A percentile compares a stretch with the other conserved stretches of the same genome.
phyloP scores from a whole-genome alignment of 495 filamentous ascomycete genomes.

The Trichoderma orchidacearum region DNA sequence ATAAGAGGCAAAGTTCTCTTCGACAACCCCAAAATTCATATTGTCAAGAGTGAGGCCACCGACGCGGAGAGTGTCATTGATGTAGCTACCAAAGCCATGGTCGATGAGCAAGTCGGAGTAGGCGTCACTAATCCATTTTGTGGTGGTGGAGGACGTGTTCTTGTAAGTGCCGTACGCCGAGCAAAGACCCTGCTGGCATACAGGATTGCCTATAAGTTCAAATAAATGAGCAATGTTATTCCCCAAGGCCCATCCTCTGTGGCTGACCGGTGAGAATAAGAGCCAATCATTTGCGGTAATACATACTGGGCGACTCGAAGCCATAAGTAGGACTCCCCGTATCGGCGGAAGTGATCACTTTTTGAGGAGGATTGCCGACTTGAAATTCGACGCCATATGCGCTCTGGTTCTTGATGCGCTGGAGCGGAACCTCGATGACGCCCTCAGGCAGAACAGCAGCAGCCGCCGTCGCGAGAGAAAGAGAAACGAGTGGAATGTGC shows the following conservation, averaged over 20 bases:
- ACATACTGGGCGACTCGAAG: neutral
- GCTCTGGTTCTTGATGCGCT: neutral
- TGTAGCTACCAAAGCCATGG: neutral
- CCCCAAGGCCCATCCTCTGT: too few species aligned
- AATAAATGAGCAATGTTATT: neutral
- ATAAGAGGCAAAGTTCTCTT: neutral
- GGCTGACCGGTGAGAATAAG: too few species aligned
- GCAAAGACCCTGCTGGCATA: neutral
- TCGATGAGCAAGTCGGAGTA: neutral
- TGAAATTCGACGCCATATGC: neutral
- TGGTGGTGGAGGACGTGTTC: neutral
- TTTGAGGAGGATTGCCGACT: neutral
- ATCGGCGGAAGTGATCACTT: neutral
- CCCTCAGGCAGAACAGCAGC: neutral
- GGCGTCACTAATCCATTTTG: neutral
- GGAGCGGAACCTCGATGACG: neutral
- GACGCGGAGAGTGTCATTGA: neutral
- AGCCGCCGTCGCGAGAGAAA: neutral
- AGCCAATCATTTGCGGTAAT: too few species aligned
- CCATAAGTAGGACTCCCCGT: neutral
- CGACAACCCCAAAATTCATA: neutral
- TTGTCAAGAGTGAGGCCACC: neutral
- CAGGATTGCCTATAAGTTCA: neutral
- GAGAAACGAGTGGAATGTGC: neutral
- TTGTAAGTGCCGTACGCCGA: neutral